Conservation (phyloP, 176 grass and related monocot species). For the Phoenix dactylifera region DNA sequence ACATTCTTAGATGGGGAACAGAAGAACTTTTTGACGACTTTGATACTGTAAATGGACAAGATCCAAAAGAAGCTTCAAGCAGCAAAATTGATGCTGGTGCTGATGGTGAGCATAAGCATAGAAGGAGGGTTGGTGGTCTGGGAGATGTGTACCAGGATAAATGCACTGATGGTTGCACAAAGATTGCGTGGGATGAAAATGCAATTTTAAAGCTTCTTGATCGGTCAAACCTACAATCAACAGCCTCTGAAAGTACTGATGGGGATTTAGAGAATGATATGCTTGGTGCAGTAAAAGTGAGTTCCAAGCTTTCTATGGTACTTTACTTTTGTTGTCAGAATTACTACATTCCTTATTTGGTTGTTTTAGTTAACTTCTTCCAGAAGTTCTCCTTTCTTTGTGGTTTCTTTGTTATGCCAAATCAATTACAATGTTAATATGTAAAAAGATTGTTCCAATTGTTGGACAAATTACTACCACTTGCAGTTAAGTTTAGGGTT, state of each 20-base stretch:
- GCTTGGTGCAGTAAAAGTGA: constrained; percentile 95
- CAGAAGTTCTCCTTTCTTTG: too few relatives aligned
- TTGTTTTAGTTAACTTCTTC: too few relatives aligned
- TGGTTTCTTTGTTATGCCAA: too few relatives aligned
- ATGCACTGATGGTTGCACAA: constrained; percentile 67
- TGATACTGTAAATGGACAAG: constrained; percentile 44
- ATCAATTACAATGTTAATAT: too few relatives aligned
- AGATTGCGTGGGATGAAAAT: constrained; percentile 90
- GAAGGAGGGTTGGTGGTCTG: constrained; percentile 72
- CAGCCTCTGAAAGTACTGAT: constrained; percentile 57
- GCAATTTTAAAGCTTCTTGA: constrained; percentile 91
- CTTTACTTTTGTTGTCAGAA: constrained; percentile 1
- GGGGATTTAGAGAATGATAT: constrained; percentile 84
- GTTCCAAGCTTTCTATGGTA: constrained; percentile 12
- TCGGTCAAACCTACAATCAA: constrained; percentile 78
- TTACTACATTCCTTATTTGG: not conserved
- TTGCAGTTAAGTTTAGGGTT: too few relatives aligned
- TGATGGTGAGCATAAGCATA: constrained; percentile 75
- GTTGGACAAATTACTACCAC: too few relatives aligned
- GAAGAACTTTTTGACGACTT: constrained; percentile 83
- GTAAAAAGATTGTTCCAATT: too few relatives aligned
- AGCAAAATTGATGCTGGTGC: constrained; percentile 29
- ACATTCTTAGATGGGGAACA: constrained; percentile 96
- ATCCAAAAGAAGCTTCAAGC: constrained; percentile 51
- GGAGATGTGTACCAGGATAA: constrained; percentile 98